phyloP scores from a whole-genome alignment of 176 grass and related monocot genomes.

The Hyparrhenia diplandra region DNA sequence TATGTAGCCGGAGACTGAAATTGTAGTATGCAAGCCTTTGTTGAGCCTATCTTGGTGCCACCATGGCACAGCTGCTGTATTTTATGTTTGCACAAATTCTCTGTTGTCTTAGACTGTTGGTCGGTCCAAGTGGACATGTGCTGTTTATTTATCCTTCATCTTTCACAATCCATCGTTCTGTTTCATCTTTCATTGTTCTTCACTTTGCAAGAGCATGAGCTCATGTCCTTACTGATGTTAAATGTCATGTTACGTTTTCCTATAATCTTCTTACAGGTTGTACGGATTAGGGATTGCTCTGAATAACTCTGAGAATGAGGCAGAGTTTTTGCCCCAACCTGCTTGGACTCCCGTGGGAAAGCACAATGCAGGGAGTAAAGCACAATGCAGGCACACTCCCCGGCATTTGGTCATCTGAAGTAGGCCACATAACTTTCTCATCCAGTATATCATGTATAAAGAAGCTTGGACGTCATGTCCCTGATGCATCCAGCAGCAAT shows the following conservation, averaged over 20 bases:
- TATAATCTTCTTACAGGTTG: constrained; percentile 35
- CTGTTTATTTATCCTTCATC: neutral
- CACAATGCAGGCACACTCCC: constrained; percentile 29
- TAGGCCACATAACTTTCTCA: constrained; percentile 23
- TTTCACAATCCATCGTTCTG: neutral
- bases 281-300: constrained; percentile 34
- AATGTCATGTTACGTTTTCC: neutral
- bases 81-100: neutral
- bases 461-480: constrained; percentile 21
- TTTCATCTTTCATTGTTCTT: neutral
- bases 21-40: neutral
- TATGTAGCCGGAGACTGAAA: neutral
- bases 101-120: neutral
- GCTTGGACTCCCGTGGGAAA: constrained; percentile 33
- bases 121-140: neutral
- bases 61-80: neutral
- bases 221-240: neutral
- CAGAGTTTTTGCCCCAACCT: constrained; percentile 38
- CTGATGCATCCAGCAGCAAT: constrained; percentile 16
- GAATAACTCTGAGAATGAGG: constrained; percentile 6
- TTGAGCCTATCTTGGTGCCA: neutral
- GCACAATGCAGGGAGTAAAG: constrained; percentile 24
- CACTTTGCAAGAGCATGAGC: neutral
- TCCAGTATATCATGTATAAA: constrained; percentile 58
- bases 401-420: constrained; percentile 40